Percentiles rank a stretch among this genome's conserved stretches.
Evolutionary conservation across 768 basidiomycete genomes (phyloP).

Genomic region (Leccinellum albellum): DNA sequence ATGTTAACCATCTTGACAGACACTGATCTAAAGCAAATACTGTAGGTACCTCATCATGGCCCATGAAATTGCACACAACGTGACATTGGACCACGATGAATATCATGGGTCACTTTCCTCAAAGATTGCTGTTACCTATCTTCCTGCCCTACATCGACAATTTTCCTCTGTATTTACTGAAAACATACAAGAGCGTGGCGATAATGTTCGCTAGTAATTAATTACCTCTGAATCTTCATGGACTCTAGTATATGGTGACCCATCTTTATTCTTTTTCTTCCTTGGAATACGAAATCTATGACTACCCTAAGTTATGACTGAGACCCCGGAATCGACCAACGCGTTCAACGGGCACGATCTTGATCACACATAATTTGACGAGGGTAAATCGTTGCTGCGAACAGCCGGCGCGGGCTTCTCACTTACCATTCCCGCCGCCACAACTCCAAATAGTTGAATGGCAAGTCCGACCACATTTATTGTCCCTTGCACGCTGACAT

Average conservation of each 20-base stretch:
- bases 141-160: neutral
- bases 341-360: no score
- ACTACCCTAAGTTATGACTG: no score
- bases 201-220: neutral
- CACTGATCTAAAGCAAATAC: neutral
- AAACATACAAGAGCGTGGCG: no score
- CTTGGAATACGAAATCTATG: no score
- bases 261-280: neutral
- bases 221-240: neutral
- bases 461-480: no score
- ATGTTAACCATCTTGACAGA: neutral
- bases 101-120: conserved; percentile 23
- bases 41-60: conserved; percentile 28
- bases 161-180: neutral
- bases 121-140: conserved; percentile 2
- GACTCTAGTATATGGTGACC: neutral
- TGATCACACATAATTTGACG: no score
- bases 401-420: no score
- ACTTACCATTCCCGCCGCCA: no score
- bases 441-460: no score
- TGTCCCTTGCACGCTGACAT: no score
- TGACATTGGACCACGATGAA: conserved; percentile 22
- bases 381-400: no score
- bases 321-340: no score
- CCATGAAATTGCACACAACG: conserved; percentile 27